Percentiles rank a stretch among this genome's conserved stretches.
Evolutionary conservation across 495 filamentous ascomycete species (phyloP).

Genomic region (Gamarada debralockiae): DNA sequence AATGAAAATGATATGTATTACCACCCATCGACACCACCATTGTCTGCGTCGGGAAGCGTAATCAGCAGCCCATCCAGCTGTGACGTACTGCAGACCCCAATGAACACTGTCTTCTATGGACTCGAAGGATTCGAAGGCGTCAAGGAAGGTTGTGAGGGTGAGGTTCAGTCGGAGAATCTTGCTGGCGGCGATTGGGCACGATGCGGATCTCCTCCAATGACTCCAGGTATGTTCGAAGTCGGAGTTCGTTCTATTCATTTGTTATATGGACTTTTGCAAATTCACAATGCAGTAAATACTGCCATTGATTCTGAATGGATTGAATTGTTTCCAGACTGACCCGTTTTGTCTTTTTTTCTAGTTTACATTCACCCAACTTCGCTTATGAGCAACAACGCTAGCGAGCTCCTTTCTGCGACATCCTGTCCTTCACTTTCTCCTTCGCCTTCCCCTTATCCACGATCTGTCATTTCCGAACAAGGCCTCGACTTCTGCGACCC

Average conservation of each 20-base stretch:
- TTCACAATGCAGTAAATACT: too few relatives aligned
- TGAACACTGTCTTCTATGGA: constrained; percentile 73
- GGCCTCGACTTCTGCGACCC: constrained; percentile 91
- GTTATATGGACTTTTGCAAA: too few relatives aligned
- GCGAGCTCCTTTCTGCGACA: constrained; percentile 65
- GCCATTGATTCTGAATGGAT: not conserved
- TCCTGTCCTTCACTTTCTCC: constrained; percentile 86
- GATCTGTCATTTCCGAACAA: constrained; percentile 60
- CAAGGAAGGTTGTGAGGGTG: constrained; percentile 77
- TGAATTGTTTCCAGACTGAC: constrained; percentile 6
- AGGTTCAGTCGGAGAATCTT: constrained; percentile 70
- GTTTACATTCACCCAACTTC: constrained; percentile 81
- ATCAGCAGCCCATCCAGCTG: constrained; percentile 84
- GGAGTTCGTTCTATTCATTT: not conserved
- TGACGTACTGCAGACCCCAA: constrained; percentile 75
- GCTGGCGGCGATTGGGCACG: constrained; percentile 73
- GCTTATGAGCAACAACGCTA: constrained; percentile 57
- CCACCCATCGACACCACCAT: constrained; percentile 83
- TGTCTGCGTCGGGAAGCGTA: constrained; percentile 78
- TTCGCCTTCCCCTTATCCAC: constrained; percentile 75
- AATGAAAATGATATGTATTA: constrained; percentile 60
- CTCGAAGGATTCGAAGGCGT: constrained; percentile 72
- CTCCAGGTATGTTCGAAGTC: constrained; percentile 71
- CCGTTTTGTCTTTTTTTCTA: constrained; percentile 31
- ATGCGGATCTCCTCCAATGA: constrained; percentile 79